These are phyloP conservation scores for Xylariaceae sp. DNA, from an alignment of 2,329 filamentous ascomycete species.

Conservation along the genomic window DNA sequence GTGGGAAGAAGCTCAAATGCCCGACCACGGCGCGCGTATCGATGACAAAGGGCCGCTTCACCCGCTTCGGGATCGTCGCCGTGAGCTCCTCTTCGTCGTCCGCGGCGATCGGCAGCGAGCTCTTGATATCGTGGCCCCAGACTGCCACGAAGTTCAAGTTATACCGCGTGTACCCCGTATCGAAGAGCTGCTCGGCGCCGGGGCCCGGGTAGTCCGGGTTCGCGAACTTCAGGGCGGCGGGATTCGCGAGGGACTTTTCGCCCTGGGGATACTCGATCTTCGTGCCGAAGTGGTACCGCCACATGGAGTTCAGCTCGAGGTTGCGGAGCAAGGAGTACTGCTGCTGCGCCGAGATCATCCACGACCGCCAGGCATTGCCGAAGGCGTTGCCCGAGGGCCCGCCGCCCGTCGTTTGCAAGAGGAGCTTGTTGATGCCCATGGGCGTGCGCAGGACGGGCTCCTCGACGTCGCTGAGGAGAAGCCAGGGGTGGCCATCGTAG, in stretches of 20 bases:
- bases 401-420: constrained; percentile 21
- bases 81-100: constrained; percentile 44
- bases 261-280: constrained; percentile 23
- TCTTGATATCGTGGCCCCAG: constrained; percentile 44
- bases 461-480: constrained; percentile 34
- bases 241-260: constrained; percentile 14
- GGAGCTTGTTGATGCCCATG: constrained; percentile 37
- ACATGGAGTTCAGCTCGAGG: constrained; percentile 40
- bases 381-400: constrained; percentile 19
- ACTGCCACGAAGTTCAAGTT: constrained; percentile 51
- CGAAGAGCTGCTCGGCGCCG: constrained; percentile 36
- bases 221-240: constrained; percentile 13
- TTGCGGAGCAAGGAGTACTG: constrained; percentile 46
- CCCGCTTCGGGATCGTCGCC: constrained; percentile 35
- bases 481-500: constrained; percentile 46
- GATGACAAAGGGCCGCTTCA: constrained; percentile 43
- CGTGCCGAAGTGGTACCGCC: constrained; percentile 43
- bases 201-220: constrained; percentile 16
- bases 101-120: constrained; percentile 38
- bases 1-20: constrained; percentile 45
- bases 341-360: constrained; percentile 45
- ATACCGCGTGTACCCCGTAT: constrained; percentile 44
- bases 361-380: constrained; percentile 41
- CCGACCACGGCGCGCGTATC: constrained; percentile 49
- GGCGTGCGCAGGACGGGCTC: constrained; percentile 42